These are phyloP conservation scores for Aspergillus leporis DNA, from an alignment of 495 filamentous ascomycete genomes.

Conservation along the genomic window DNA sequence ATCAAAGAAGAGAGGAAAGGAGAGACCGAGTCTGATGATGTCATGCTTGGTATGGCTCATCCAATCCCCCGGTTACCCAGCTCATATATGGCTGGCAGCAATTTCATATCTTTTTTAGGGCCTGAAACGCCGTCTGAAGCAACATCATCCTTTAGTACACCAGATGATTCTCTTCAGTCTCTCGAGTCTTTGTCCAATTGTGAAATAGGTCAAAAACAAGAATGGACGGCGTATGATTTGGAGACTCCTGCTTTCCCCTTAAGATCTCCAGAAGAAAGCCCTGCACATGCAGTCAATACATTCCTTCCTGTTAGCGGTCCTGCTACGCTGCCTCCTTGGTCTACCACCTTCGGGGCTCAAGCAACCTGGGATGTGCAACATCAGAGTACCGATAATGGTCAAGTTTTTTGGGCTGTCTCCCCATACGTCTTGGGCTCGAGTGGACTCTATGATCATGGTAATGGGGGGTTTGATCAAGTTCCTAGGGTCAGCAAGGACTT, in stretches of 20 bases:
- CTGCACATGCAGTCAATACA: slow-evolving; percentile 2
- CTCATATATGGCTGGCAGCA: slow-evolving; percentile 11
- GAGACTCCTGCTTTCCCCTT: slow-evolving; percentile 1
- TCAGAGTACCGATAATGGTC: neutral
- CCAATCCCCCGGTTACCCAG: slow-evolving; percentile 13
- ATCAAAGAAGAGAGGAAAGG: neutral
- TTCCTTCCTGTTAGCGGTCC: slow-evolving; percentile 4
- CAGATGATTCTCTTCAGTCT: neutral
- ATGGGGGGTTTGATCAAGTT: slow-evolving; percentile 4
- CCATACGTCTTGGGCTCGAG: neutral
- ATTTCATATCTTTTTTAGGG: slow-evolving; percentile 8
- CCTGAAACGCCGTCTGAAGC: slow-evolving; percentile 5
- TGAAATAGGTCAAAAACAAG: slow-evolving; percentile 4
- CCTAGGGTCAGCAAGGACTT: neutral
- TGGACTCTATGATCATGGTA: slow-evolving; percentile 4
- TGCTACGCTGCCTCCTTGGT: slow-evolving; percentile 12
- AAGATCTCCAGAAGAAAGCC: slow-evolving; percentile 6
- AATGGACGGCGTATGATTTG: slow-evolving; percentile 10
- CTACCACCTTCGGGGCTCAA: neutral
- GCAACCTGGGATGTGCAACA: neutral
- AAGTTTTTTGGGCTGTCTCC: slow-evolving; percentile 4
- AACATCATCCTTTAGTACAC: neutral
- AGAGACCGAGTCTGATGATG: neutral
- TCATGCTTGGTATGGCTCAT: slow-evolving; percentile 10
- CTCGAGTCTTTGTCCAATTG: slow-evolving; percentile 5